A percentile compares a stretch with the other conserved stretches of the same genome.
Conservation (phyloP, 2,329 filamentous ascomycete genomes). For the Xylariaceae sp. region DNA sequence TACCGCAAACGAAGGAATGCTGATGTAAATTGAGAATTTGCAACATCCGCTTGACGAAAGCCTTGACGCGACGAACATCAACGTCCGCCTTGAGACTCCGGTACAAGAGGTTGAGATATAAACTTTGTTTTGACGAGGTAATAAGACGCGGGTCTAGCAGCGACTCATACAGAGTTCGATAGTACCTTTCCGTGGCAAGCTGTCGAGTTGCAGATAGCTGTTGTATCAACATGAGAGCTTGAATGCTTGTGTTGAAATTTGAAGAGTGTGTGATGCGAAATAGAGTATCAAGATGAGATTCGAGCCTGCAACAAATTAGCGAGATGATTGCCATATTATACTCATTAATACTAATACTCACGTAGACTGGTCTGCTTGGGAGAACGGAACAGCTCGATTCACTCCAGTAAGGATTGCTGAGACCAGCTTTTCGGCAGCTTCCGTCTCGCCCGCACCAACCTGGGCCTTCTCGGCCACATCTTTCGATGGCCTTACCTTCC, state of each 20-base stretch:
- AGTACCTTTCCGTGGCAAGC: constrained; percentile 87
- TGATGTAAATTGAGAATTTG: constrained; percentile 90
- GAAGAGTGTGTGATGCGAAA: constrained; percentile 97
- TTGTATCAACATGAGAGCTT: constrained; percentile 93
- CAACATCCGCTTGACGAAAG: constrained; percentile 91
- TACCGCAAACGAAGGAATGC: constrained; percentile 88
- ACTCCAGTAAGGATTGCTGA: constrained; percentile 92
- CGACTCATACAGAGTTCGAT: constrained; percentile 94
- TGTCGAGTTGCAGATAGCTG: constrained; percentile 85
- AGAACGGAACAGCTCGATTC: constrained; percentile 94
- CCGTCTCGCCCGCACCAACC: constrained; percentile 56
- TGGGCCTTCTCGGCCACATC: constrained; percentile 46
- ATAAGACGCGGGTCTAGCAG: constrained; percentile 87
- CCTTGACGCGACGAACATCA: constrained; percentile 91
- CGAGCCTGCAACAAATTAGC: constrained; percentile 61
- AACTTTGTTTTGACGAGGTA: constrained; percentile 90
- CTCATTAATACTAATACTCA: constrained; percentile 50
- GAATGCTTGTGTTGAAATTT: constrained; percentile 98
- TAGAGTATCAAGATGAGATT: constrained; percentile 89
- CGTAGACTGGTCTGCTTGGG: constrained; percentile 77
- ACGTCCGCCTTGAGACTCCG: constrained; percentile 87
- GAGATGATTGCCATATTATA: constrained; percentile 22
- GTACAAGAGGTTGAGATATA: constrained; percentile 93
- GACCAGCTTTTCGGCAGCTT: constrained; percentile 88
- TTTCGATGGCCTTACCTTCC: constrained; percentile 43